Evolutionary conservation across 2,329 filamentous ascomycete genomes (phyloP), one percentile per base, ranked within the genome.

Genomic region (Ophiostoma quercus): DNA sequence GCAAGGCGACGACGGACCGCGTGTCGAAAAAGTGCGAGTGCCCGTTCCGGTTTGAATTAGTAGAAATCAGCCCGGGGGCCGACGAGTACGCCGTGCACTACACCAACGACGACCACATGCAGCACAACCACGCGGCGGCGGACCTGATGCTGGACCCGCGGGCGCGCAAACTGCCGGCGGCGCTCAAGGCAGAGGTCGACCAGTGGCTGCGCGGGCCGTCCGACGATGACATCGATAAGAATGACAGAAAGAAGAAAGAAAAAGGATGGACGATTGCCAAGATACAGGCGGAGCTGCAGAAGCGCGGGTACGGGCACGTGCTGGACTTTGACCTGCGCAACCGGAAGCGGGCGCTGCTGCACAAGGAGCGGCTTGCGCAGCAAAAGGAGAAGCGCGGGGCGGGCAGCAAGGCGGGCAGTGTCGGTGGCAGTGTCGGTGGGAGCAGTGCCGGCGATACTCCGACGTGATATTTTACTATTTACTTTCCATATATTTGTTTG

Each of bases 21-120:
- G 68, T 76, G 9, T 76, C 75, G 54, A 79, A 79, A 71, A 79
- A 79, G 73, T 79, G 78, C 74, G 77, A 78, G 67, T 79, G 78
- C 63, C 74, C 76, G 67, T 79, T 79, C 74, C 77, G 77, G 73
- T 79, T 79, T 67, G 78, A 79, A 73, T 75, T 78, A 22, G 75
- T 79, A 68, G 77, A 79, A 74, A 75, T 77, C 54, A 73, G 74
- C 57, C 76, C 76, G 65, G 78, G 77, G 66, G 75, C 75, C 63
- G 77, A 79, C 71, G 74, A 78, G 67, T 80, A 78, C 75, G 74
- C 77, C 69, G 76, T 79, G 62, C 78, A 79, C 73, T 79, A 79
- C 71, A 78, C 78, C n/a, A 78, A 78, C 72, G 76, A 75, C 70
- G 74, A 75, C 73, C 75, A 77, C 73, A 76, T 74, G 72, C 73